phyloP scores from a whole-genome alignment of 1,284 basidiomycete species.

The Boletus albobrunnescens region DNA sequence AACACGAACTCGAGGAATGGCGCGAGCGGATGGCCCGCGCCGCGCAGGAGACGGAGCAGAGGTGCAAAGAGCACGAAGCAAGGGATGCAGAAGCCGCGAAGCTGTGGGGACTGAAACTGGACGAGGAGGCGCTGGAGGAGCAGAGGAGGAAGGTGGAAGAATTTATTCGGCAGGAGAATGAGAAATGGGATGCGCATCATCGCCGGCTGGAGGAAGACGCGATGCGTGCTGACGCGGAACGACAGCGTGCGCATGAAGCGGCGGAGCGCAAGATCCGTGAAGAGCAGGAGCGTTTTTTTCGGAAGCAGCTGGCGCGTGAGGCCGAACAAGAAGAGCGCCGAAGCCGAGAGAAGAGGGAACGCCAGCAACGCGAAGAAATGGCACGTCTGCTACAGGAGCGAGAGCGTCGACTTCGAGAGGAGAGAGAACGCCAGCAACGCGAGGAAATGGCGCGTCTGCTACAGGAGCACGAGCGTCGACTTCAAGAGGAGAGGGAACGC shows the following conservation, averaged over 20 bases:
- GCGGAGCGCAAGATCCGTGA: constrained; percentile 25
- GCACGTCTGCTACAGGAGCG: too few species aligned
- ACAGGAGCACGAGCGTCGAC: neutral
- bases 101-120: constrained; percentile 3
- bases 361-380: too few species aligned
- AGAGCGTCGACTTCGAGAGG: constrained; percentile 8
- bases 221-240: constrained; percentile 13
- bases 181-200: neutral
- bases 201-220: constrained; percentile 14
- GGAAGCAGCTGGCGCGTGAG: constrained; percentile 8
- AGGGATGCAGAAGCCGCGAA: constrained; percentile 18
- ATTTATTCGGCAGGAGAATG: neutral
- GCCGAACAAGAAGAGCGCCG: constrained; percentile 7
- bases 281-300: constrained; percentile 18
- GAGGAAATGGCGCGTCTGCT: constrained; percentile 4
- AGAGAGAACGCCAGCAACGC: constrained; percentile 1
- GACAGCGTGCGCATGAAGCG: constrained; percentile 17
- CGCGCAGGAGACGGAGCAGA: constrained; percentile 3
- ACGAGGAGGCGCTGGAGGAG: constrained; percentile 5
- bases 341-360: neutral
- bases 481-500: neutral
- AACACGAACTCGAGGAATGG: constrained; percentile 17
- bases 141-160: constrained; percentile 6
- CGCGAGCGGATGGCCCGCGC: constrained; percentile 25
- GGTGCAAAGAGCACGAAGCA: constrained; percentile 9